Conservation (phyloP, 2,329 filamentous ascomycete species). For the Hysterium pulicare region DNA sequence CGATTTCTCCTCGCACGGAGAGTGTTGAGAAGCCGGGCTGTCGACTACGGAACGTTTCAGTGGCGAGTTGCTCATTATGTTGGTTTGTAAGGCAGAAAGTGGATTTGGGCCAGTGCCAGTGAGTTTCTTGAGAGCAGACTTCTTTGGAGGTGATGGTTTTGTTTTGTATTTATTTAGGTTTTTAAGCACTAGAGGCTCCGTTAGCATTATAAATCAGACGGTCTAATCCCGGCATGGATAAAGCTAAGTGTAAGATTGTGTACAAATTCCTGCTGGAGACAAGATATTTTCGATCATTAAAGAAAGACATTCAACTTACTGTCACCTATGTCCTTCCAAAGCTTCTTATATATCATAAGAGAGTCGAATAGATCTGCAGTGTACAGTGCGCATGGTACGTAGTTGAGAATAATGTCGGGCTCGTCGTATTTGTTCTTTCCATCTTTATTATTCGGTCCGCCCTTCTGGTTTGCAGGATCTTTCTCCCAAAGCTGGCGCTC, state of each 20-base stretch:
- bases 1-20: no score
- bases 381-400: slow-evolving; percentile 30
- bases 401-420: slow-evolving; percentile 28
- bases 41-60: slow-evolving; percentile 2
- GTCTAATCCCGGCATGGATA: no score
- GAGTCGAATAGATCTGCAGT: slow-evolving; percentile 31
- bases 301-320: slow-evolving; percentile 21
- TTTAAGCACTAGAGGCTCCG: slow-evolving; percentile 10
- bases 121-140: slow-evolving; percentile 3
- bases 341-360: slow-evolving; percentile 30
- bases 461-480: slow-evolving; percentile 14
- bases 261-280: no score
- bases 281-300: no score
- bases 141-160: slow-evolving; percentile 5
- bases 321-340: slow-evolving; percentile 29
- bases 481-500: slow-evolving; percentile 13
- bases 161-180: slow-evolving; percentile 20
- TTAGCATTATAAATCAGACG: no score
- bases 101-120: no score
- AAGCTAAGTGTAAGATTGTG: no score
- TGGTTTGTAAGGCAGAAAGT: no score
- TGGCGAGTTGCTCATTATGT: slow-evolving; percentile 1
- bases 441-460: slow-evolving; percentile 16
- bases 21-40: slow-evolving; percentile 7
- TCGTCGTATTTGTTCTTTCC: slow-evolving; percentile 19